phyloP scores from a whole-genome alignment of 306 rosid genomes.

The Vachellia pachyceras region DNA sequence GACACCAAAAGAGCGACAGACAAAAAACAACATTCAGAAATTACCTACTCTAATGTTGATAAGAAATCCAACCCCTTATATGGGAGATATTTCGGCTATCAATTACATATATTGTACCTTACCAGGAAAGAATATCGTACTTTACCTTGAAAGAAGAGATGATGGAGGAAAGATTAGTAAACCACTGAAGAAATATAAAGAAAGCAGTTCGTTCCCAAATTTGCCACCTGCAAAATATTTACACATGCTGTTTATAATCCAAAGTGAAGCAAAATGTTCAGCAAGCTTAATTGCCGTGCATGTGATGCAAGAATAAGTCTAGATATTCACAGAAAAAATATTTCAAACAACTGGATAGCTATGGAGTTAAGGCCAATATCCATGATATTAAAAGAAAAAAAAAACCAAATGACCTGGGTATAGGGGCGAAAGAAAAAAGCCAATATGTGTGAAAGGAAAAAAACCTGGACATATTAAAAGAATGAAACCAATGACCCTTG shows the following conservation, averaged over 20 bases:
- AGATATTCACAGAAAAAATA: slow-evolving; percentile 31
- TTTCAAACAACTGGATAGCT: slow-evolving; percentile 29
- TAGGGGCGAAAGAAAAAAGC: too few relatives aligned
- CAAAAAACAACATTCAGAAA: slow-evolving; percentile 10
- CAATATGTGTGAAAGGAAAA: too few relatives aligned
- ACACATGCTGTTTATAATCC: slow-evolving; percentile 34
- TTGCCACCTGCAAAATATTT: slow-evolving; percentile 78
- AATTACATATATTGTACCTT: slow-evolving; percentile 32
- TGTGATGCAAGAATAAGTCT: slow-evolving; percentile 36
- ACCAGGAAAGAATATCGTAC: too few relatives aligned
- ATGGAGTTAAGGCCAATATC: slow-evolving; percentile 8
- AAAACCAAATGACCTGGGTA: too few relatives aligned
- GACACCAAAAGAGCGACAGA: slow-evolving; percentile 24
- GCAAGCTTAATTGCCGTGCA: slow-evolving; percentile 7
- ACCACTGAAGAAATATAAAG: slow-evolving; percentile 49
- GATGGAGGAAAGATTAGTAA: slow-evolving; percentile 54
- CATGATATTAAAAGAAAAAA: neutral
- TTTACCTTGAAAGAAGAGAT: slow-evolving; percentile 79
- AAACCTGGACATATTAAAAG: too few relatives aligned
- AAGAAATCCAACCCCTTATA: slow-evolving; percentile 19
- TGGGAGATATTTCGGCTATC: slow-evolving; percentile 16
- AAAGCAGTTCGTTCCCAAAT: slow-evolving; percentile 54
- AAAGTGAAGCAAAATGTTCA: neutral
- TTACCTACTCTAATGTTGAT: neutral
- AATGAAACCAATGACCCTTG: slow-evolving; percentile 13